Conservation (phyloP, 192 early-diverging fungal species). For the Rhizophagus clarus region DNA sequence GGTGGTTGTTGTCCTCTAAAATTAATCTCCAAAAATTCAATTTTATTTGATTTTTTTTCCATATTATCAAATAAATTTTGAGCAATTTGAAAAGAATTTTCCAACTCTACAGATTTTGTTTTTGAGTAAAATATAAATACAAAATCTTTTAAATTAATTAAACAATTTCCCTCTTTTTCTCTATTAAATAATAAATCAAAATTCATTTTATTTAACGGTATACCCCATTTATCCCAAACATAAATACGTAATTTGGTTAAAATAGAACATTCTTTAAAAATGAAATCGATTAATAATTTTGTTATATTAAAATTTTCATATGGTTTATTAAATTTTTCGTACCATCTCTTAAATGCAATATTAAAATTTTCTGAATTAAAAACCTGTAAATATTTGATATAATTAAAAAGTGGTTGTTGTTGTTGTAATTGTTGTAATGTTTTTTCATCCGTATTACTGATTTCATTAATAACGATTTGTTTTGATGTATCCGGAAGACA, state of each 20-base stretch:
- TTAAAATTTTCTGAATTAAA: neutral
- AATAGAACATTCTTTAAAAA: neutral
- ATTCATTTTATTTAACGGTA: neutral
- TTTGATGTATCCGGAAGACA: neutral
- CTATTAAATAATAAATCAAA: neutral
- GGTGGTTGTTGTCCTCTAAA: neutral
- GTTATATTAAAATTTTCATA: neutral
- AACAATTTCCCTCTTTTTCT: neutral
- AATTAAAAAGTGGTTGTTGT: neutral
- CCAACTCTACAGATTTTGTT: neutral
- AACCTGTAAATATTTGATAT: neutral
- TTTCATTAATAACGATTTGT: neutral
- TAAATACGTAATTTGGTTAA: neutral
- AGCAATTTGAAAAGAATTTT: neutral
- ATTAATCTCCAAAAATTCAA: neutral
- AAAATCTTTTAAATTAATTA: neutral
- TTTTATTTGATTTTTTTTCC: neutral
- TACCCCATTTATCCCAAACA: neutral
- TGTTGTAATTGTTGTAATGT: no score
- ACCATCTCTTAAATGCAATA: neutral
- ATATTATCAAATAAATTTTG: neutral
- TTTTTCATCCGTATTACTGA: neutral
- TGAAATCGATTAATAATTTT: neutral
- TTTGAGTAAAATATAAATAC: neutral
- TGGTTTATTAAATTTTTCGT: neutral